phyloP scores from a whole-genome alignment of 345 rosid species.

The Corymbia maculata region DNA sequence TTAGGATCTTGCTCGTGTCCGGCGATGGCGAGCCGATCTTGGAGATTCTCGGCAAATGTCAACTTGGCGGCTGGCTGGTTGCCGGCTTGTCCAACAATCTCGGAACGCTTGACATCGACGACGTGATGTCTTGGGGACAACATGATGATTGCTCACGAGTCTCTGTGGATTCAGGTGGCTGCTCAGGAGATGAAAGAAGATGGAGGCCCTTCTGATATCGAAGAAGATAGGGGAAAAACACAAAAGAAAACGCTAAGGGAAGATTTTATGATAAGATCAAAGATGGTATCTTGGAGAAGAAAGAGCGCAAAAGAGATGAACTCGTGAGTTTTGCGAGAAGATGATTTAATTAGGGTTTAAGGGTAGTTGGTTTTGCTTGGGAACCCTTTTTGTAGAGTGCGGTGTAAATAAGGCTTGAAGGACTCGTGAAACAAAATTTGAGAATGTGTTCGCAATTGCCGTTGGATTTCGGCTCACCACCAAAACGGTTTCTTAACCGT shows the following conservation, averaged over 20 bases:
- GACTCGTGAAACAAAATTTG: not conserved
- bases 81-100: not conserved
- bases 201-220: not conserved
- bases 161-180: not conserved
- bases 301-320: not conserved
- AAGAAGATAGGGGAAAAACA: not conserved
- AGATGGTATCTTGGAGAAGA: not conserved
- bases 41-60: not conserved
- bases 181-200: not conserved
- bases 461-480: not conserved
- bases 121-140: not conserved
- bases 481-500: not conserved
- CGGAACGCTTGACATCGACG: not conserved
- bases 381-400: not conserved
- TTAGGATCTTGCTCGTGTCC: not conserved
- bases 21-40: not conserved
- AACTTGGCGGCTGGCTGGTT: not conserved
- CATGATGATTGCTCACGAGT: not conserved
- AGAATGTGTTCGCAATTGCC: not conserved
- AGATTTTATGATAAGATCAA: not conserved
- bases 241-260: not conserved
- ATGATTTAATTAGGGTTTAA: not conserved
- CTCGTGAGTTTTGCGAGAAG: not conserved
- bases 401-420: not conserved
- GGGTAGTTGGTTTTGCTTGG: not conserved